These are phyloP conservation scores for Elsinoe arachidis DNA, from an alignment of 2,329 filamentous ascomycete species.

Conservation along the genomic window DNA sequence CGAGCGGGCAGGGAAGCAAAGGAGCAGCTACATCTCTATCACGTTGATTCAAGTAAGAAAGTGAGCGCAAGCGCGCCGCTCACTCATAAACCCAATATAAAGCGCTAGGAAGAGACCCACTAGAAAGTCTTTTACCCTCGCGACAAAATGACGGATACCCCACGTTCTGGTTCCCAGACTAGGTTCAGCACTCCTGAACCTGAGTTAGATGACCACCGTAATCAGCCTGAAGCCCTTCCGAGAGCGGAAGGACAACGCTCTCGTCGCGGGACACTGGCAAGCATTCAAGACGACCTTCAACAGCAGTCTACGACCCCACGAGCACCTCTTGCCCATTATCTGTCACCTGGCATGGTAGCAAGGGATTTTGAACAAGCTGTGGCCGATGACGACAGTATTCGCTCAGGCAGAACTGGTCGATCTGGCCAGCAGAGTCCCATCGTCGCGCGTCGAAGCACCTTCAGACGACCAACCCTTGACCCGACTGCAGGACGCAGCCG, in stretches of 20 bases:
- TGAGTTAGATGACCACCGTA: conserved; percentile 80
- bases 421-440: conserved; percentile 29
- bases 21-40: conserved; percentile 20
- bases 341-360: conserved; percentile 36
- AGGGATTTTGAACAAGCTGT: conserved; percentile 79
- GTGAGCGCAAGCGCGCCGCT: conserved; percentile 49
- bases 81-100: conserved; percentile 25
- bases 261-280: conserved; percentile 66
- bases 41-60: conserved; percentile 43
- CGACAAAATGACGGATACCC: conserved; percentile 43
- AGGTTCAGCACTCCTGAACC: conserved; percentile 67
- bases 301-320: conserved; percentile 39
- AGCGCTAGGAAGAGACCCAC: neutral
- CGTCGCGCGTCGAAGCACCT: conserved; percentile 34
- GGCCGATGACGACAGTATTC: conserved; percentile 56
- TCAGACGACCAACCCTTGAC: conserved; percentile 27
- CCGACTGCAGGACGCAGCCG: conserved; percentile 17
- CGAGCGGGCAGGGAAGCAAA: conserved; percentile 31
- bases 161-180: conserved; percentile 58
- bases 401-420: conserved; percentile 8
- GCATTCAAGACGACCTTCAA: conserved; percentile 43
- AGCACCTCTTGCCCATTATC: conserved; percentile 30
- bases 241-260: conserved; percentile 38
- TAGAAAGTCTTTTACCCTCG: no score
- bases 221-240: conserved; percentile 54